Base-by-base conservation (phyloP, 768 basidiomycete genomes). In the Rhodotorula babjevae region DNA sequence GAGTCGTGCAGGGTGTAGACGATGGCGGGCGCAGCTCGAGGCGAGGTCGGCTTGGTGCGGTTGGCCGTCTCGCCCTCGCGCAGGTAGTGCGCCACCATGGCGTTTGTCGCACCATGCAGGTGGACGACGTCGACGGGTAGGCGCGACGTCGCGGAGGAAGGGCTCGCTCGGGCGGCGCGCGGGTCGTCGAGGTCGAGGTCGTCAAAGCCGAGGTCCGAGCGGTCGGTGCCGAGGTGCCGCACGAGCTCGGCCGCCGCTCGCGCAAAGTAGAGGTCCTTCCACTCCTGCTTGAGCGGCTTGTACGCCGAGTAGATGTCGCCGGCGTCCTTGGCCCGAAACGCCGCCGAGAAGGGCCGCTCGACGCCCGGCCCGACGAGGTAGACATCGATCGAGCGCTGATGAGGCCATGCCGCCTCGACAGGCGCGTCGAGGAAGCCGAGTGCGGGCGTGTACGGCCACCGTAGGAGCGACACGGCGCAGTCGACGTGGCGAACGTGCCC, bases 71-170 rank as follows among this genome's bases (percentile, higher is more conserved):
- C 63, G 21, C 33, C 16, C 44, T 71, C 40, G 29, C 66, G 60
- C 14, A 71, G 36, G 27, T 31, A 71, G 56, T 67, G 60, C 50
- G 57, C 66, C 15, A 67, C 65, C 52, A 71, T 58, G 44, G 70
- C 70, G 61, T 71, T 71, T 25, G 70, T 71, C 62, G 70, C 70
- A 14, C 70, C 70, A 57, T 71, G 70, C 31, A 71, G 56, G 25
- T 71, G 70, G 12, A 67, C 65, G 23, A 71, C 70, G 44, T 71
- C 70, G 55, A 71, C 42, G 14, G 18, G 15, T 1, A 50, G 40
- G 23, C 25, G 9, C 23, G 47, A 44, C 8, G 49, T 63, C 49
- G 23, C 25, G 19, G 8, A 29, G 36, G 2, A 11, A 14, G 55
- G 19, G 6, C 9, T 23, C 6, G 50, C 49, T 9, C 33, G 6